A percentile compares a stretch with the other conserved stretches of the same genome.
These are phyloP conservation scores for Guadua angustifolia DNA, from an alignment of 176 grass and related monocot genomes.

Conservation along the genomic window DNA sequence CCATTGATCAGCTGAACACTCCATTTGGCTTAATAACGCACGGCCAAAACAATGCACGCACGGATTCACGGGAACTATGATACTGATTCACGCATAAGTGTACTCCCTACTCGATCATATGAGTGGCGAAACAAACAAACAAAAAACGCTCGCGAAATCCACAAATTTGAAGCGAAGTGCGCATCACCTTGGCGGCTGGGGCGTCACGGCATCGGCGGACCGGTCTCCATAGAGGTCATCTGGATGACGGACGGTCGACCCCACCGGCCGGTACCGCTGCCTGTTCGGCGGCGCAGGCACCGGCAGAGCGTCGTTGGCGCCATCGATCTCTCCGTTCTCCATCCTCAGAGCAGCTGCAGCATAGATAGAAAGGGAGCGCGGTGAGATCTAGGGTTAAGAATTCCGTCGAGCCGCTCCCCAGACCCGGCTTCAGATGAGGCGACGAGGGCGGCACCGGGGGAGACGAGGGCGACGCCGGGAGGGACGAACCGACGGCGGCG, in stretches of 20 bases:
- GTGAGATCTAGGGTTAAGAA: constrained; percentile 45
- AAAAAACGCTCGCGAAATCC: background rate
- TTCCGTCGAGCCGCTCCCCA: background rate
- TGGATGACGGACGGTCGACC: constrained; percentile 60
- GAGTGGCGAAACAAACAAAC: background rate
- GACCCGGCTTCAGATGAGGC: background rate
- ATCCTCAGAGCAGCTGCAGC: constrained; percentile 41
- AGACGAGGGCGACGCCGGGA: too few species aligned
- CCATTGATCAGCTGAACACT: background rate
- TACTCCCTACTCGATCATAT: background rate
- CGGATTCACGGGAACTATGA: background rate
- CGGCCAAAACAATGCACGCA: constrained; percentile 17
- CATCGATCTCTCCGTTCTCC: constrained; percentile 86
- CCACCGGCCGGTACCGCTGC: constrained; percentile 69
- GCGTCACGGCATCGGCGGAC: constrained; percentile 28
- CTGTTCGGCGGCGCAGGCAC: constrained; percentile 54
- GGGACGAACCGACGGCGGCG: too few species aligned
- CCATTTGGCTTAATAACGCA: constrained; percentile 1
- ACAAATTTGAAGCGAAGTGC: constrained; percentile 15
- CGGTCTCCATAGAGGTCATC: constrained; percentile 74
- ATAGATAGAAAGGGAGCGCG: background rate
- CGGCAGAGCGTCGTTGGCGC: constrained; percentile 60
- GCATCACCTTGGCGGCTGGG: constrained; percentile 58
- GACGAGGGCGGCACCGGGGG: too few species aligned
- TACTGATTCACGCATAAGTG: background rate